Evolutionary conservation across 2,329 filamentous ascomycete genomes (phyloP), one percentile per base, ranked within the genome.

Genomic region (Fusarium sp.): DNA sequence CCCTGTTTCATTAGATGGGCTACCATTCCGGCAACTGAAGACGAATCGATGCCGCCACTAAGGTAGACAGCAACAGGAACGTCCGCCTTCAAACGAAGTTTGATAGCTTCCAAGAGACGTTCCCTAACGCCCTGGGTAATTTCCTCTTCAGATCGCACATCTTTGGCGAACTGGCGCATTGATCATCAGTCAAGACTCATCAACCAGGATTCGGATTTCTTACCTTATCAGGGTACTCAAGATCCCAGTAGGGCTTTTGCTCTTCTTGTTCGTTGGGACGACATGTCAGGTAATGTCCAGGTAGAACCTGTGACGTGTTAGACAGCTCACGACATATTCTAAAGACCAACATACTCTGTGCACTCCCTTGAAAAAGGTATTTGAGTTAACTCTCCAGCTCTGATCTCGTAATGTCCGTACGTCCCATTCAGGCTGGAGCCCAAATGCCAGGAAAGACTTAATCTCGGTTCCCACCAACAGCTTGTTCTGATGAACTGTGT

Each of bases 201-300:
- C 17, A 5, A 29, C 11, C 5, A 7, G 4, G 11, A 17, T 42
- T 2, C 4, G 5, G 15, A 6, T 7, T 2, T 4, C 6, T 48
- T 25, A 54, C 52, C n/a, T 55, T 55, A n/a, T 55, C 43, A 4
- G 52, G 52, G 13, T 55, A 55, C 25, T 55, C 43, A 7, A 55
- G 8, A 20, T 55, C 52, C 52, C 43, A 55, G 25, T 55, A 55
- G 6, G 27, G 43, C 20, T 55, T 40, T 14, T 55, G 43, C 11
- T 49, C 43, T 18, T 40, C 42, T 8, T 13, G 33, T 4, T 49
- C 43, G 33, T 55, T 41, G 5, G 52, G 43, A 1, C 35, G 25
- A 13, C 35, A 40, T 14, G n/a, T 41, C 1, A 55, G 18, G 15
- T 55, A 55, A 15, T 55, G 43, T 14, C 52, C 43, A 10, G 43